Evolutionary conservation across 306 rosid species (phyloP), one percentile per base, ranked within the genome.

Genomic region (Carpinus fangiana): DNA sequence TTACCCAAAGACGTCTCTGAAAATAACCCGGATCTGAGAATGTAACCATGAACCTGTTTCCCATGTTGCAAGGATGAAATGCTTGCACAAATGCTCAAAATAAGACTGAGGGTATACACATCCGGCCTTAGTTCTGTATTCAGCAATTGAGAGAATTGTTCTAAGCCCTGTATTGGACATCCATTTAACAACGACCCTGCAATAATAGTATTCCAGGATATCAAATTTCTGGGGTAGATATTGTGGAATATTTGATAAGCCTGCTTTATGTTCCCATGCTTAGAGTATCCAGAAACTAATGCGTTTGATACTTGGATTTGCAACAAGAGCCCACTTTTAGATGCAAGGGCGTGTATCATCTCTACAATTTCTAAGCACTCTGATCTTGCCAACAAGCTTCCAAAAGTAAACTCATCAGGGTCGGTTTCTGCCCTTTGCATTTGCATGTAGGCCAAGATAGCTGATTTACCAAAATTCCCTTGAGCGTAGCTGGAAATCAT

Each of bases 141-240:
- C 74, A 91, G 54, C 65, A 90, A 80, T 62, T 76, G 54, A 38
- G 82, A 84, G 73, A 90, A 91, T 73, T 83, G 85, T 54, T 83
- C 86, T 20, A 93, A 84, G 28, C 89, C 96, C 80, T 87, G 76
- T 72, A 80, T 56, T 9, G 85, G 88, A 56, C 38, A 55, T 82
- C 97, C 95, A 76, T 82, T 88, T 66, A 78, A 56, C 65, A 88
- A 34, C 76, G 86, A 91, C 60, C 95, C 95, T 70, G 90, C 89
- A 62, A 93, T 83, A 34, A 88, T 77, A 53, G 91, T 68, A 64
- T 93, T 93, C 95, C 95, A 93, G 5, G 98, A 90, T 76, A 90
- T 83, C 82, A 91, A 74, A 76, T 75, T 91, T 86, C 84, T 87
- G 57, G 50, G n/a, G 50, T 73, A 23, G 62, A 78, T 81, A 78